phyloP scores from a whole-genome alignment of 352 stramenopile genomes.

The Globisporangium ultimum region DNA sequence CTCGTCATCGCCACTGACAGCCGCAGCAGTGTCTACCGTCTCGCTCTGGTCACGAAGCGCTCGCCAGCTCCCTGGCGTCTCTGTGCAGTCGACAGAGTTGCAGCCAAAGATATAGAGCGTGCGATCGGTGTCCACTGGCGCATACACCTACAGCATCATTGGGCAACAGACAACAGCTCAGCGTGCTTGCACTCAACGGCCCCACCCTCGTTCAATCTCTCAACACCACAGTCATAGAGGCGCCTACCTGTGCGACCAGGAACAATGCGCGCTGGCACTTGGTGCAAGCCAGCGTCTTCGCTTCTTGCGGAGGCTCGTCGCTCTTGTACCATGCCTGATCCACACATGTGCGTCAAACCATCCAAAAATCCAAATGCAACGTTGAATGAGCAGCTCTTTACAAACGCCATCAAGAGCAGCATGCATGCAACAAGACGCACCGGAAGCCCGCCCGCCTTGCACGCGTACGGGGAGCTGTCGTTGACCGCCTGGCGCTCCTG shows the following conservation, averaged over 20 bases:
- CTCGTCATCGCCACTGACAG: not conserved
- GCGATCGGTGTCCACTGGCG: constrained; percentile 63
- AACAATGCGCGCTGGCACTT: constrained; percentile 61
- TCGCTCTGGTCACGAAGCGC: constrained; percentile 63
- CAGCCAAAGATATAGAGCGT: constrained; percentile 85
- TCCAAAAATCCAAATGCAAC: not conserved
- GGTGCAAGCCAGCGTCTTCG: constrained; percentile 40
- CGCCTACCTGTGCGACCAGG: constrained; percentile 51
- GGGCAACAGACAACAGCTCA: not conserved
- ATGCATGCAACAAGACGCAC: constrained; percentile 26
- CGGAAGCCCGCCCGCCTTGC: constrained; percentile 73
- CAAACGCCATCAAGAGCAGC: not conserved
- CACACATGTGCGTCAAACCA: not conserved
- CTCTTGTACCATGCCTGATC: constrained; percentile 51
- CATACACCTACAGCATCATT: constrained; percentile 54
- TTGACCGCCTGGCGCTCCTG: constrained; percentile 67
- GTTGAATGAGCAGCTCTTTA: not conserved
- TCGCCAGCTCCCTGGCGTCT: constrained; percentile 62
- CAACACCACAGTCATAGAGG: not conserved
- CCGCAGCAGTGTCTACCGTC: constrained; percentile 1
- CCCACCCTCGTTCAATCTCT: too few species aligned
- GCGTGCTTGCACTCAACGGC: too few species aligned
- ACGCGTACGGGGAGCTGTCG: constrained; percentile 61
- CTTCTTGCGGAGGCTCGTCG: constrained; percentile 30
- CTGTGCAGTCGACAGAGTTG: constrained; percentile 71